Evolutionary conservation across 352 stramenopile genomes (phyloP).

Genomic region (Phytophthora tubulina): DNA sequence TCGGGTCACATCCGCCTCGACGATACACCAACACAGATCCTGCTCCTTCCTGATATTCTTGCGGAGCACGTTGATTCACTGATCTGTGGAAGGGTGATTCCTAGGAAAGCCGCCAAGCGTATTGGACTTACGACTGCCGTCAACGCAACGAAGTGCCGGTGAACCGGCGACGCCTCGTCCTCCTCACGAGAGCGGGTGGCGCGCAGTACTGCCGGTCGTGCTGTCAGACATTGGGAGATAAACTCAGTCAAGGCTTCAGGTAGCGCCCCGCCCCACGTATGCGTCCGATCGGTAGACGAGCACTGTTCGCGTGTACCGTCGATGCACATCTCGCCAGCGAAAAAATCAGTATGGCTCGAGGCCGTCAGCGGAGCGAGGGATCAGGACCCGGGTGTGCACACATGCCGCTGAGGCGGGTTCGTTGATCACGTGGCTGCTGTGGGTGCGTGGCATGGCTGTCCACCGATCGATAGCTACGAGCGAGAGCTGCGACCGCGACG

Average conservation of each 20-base stretch:
- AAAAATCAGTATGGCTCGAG: neutral
- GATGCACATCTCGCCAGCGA: neutral
- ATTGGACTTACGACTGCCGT: no score
- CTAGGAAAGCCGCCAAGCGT: neutral
- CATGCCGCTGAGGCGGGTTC: neutral
- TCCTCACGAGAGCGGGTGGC: neutral
- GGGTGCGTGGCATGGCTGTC: neutral
- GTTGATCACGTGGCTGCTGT: no score
- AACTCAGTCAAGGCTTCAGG: neutral
- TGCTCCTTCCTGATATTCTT: slow-evolving; percentile 19
- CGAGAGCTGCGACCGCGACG: no score
- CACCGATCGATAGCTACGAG: neutral
- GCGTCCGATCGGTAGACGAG: neutral
- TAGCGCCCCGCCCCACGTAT: neutral
- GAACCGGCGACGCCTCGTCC: neutral
- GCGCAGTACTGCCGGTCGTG: no score
- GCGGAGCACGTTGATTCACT: neutral
- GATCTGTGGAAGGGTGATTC: neutral
- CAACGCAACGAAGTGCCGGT: neutral
- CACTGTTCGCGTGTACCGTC: neutral
- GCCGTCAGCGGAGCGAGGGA: neutral
- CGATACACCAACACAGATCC: neutral
- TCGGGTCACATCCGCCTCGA: slow-evolving; percentile 9
- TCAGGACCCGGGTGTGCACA: neutral
- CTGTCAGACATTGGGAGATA: neutral